phyloP scores from a whole-genome alignment of 176 grass and related monocot genomes.

The Dendrocalamus sinicus region DNA sequence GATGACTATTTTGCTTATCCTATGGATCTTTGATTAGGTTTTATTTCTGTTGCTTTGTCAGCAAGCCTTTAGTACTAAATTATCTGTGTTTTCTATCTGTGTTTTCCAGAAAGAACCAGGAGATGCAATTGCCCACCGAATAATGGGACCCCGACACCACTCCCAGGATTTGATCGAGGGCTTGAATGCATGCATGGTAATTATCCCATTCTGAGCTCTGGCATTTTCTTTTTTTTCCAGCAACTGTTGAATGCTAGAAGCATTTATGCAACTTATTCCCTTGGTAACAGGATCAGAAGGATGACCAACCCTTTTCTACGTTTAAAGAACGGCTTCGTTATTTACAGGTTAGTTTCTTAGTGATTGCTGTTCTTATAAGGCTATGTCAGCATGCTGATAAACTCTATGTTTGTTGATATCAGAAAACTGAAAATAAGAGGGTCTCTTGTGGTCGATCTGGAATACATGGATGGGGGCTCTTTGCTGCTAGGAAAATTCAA shows the following conservation, averaged over 20 bases:
- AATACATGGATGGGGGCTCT: constrained; percentile 98
- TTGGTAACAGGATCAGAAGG: constrained; percentile 69
- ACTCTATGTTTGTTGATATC: constrained; percentile 45
- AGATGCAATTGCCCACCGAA: constrained; percentile 65
- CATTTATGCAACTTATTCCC: constrained; percentile 42
- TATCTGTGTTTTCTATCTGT: constrained; percentile 31
- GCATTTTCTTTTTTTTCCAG: not conserved
- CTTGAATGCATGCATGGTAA: constrained; percentile 68
- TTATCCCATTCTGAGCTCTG: constrained; percentile 9
- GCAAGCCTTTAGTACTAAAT: constrained; percentile 7
- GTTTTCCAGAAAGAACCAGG: constrained; percentile 67
- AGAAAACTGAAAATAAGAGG: constrained; percentile 84
- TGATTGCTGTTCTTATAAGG: constrained; percentile 21
- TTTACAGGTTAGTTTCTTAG: constrained; percentile 72
- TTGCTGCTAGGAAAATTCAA: constrained; percentile 87
- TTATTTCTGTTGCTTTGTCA: constrained; percentile 18
- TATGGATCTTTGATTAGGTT: not conserved
- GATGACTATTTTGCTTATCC: not conserved
- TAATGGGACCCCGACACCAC: constrained; percentile 81
- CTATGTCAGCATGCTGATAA: constrained; percentile 41
- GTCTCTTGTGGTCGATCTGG: constrained; percentile 86
- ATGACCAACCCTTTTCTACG: constrained; percentile 56
- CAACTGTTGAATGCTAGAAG: not conserved
- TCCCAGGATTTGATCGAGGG: constrained; percentile 69
- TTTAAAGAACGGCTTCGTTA: constrained; percentile 76